Base-by-base conservation (phyloP, 225 moss, liverwort and hornwort species). In the Straminergon stramineum region DNA sequence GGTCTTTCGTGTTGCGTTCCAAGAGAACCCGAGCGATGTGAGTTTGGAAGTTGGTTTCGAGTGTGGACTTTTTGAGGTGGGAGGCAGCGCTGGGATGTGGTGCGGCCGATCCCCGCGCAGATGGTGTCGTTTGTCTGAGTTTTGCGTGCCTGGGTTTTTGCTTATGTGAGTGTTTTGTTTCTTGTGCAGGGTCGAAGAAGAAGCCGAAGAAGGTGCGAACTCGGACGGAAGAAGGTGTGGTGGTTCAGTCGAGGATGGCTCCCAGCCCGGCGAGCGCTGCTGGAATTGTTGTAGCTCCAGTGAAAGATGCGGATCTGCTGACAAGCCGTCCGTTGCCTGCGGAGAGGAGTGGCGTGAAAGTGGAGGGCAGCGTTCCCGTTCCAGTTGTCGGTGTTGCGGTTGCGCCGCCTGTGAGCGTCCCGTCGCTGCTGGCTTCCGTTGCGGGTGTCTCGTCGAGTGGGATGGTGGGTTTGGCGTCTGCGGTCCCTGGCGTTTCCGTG, bases 191-290 rank as follows among this genome's bases (percentile, higher is more conserved):
- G 4, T 84, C 89, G 7, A 89, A 84, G 13, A 92, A 95, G 60
- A 99, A 96, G 87, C 93, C 96, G 0, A 96, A 95, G 14, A 93
- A 95, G 70, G 73, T 95, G 53, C 92, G 92, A 85, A 91, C 91
- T 39, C 95, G 93, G 51, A 64, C 89, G 13, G 99, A 96, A 31
- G 93, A 93, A 69, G 87, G 93, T n/a, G 94, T 87, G 1, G 88
- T 71, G 53, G 71, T 86, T 52, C 92, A 90, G 90, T 88, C 71
- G 34, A 89, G 91, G 84, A 61, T 91, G 41, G 88, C 21, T 81
- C 90, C 83, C 69, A 91, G 81, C 79, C 75, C 77, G 19, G 89
- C 71, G 51, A 88, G 56, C 84, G 89, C 27, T 41, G 81, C 23
- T 73, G 94, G 84, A 43, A 32, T 70, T 48, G 82, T 73, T 74